Evolutionary conservation across 306 rosid species (phyloP).

Genomic region (Begonia peltatifolia): DNA sequence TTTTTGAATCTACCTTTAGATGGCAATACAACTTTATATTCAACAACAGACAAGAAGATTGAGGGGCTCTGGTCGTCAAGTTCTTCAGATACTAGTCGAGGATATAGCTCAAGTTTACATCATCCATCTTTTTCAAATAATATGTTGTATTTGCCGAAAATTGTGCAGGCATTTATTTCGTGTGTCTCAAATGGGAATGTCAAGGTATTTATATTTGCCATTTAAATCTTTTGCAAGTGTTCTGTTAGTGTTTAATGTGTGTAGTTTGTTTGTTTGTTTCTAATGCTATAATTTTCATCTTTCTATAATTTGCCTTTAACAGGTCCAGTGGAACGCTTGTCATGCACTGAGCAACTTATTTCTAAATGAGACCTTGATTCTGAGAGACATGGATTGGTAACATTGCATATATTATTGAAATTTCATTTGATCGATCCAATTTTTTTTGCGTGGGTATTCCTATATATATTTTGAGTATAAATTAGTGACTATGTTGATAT

Average conservation of each 20-base stretch:
- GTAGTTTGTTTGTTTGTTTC: too few species aligned
- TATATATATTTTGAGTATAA: too few species aligned
- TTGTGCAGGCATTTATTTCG: conserved; percentile 64
- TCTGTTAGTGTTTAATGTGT: too few species aligned
- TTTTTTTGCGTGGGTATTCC: too few species aligned
- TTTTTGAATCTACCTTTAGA: conserved; percentile 23
- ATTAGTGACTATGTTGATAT: too few species aligned
- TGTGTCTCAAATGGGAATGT: conserved; percentile 81
- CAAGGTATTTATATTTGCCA: conserved; percentile 40
- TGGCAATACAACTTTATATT: conserved; percentile 14
- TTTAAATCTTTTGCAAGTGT: conserved; percentile 4
- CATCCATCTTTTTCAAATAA: conserved; percentile 27
- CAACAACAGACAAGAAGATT: conserved; percentile 2
- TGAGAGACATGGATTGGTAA: conserved; percentile 83
- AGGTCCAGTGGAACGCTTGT: conserved; percentile 99
- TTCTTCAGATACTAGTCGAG: conserved; percentile 11
- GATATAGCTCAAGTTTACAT: conserved; percentile 12
- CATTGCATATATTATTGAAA: too few species aligned
- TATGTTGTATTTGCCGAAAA: conserved; percentile 44
- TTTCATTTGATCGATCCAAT: too few species aligned
- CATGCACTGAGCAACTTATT: conserved; percentile 92
- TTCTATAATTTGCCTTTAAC: conserved; percentile 17
- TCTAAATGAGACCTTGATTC: conserved; percentile 70
- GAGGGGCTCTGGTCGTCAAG: conserved; percentile 15
- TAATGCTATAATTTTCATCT: background rate